Percentiles rank a stretch among this genome's conserved stretches.
Evolutionary conservation across 768 basidiomycete genomes (phyloP).

Genomic region (Obba rivulosa): DNA sequence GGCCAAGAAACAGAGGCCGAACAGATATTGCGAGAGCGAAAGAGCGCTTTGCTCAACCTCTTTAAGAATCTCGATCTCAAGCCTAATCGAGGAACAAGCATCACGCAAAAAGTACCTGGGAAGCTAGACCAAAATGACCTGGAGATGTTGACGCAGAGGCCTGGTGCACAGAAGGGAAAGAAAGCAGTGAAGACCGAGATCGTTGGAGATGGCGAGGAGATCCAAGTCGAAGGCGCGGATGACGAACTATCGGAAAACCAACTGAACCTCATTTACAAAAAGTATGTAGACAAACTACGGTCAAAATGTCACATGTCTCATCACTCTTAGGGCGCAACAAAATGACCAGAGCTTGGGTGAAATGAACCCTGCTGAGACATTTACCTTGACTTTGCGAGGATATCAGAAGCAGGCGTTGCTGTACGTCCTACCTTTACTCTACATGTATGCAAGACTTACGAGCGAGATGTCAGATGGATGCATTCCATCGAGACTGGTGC

Average conservation of each 20-base stretch:
- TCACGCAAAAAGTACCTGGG: slow-evolving; percentile 17
- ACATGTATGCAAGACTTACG: neutral
- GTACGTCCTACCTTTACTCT: slow-evolving; percentile 34
- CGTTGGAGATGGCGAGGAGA: slow-evolving; percentile 77
- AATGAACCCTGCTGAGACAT: slow-evolving; percentile 78
- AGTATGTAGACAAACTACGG: slow-evolving; percentile 36
- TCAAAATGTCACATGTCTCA: neutral
- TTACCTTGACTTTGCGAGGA: slow-evolving; percentile 67
- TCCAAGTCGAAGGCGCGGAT: slow-evolving; percentile 73
- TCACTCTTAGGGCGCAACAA: slow-evolving; percentile 64
- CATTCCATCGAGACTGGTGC: slow-evolving; percentile 75
- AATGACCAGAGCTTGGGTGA: slow-evolving; percentile 71
- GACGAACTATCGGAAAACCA: slow-evolving; percentile 81
- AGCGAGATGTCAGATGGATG: slow-evolving; percentile 72
- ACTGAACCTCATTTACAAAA: slow-evolving; percentile 78
- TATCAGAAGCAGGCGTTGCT: slow-evolving; percentile 93
- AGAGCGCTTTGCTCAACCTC: slow-evolving; percentile 63
- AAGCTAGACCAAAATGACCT: slow-evolving; percentile 35
- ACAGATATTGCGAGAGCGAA: slow-evolving; percentile 73
- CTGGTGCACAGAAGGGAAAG: slow-evolving; percentile 18
- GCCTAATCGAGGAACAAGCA: slow-evolving; percentile 34
- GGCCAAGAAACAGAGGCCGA: slow-evolving; percentile 79
- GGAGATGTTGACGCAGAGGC: slow-evolving; percentile 33
- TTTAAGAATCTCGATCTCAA: slow-evolving; percentile 71
- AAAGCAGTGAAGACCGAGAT: slow-evolving; percentile 49